phyloP scores from a whole-genome alignment of 306 rosid genomes.

The Glycyrrhiza uralensis region DNA sequence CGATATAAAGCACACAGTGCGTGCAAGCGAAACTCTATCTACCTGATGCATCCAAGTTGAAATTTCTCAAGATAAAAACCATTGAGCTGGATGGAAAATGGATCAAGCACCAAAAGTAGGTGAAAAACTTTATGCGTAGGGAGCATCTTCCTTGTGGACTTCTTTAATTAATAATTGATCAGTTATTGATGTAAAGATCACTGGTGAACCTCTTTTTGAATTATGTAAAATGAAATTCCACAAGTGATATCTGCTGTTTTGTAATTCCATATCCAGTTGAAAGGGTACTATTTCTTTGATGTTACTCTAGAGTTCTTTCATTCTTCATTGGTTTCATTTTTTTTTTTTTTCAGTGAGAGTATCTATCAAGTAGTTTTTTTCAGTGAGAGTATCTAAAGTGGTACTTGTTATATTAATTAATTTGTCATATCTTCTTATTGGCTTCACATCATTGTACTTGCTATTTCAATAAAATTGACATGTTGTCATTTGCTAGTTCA shows the following conservation, averaged over 20 bases:
- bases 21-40: too few relatives aligned
- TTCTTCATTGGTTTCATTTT: neutral
- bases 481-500: conserved; percentile 30
- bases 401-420: conserved; percentile 41
- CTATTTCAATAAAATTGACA: conserved; percentile 15
- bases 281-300: conserved; percentile 3
- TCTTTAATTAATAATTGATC: neutral
- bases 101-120: conserved; percentile 87
- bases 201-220: neutral
- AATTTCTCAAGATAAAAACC: conserved; percentile 84
- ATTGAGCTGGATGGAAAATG: conserved; percentile 93
- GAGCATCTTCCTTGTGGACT: too few relatives aligned
- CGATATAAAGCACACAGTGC: too few relatives aligned
- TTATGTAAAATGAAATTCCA: neutral
- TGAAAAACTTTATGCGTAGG: too few relatives aligned
- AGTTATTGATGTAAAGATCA: neutral
- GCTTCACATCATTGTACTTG: conserved; percentile 2
- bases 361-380: neutral
- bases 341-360: neutral
- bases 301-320: neutral
- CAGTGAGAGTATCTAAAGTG: conserved; percentile 42
- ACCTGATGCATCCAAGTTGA: conserved; percentile 77
- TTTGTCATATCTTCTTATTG: conserved; percentile 5
- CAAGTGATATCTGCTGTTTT: neutral
- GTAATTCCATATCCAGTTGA: neutral